These are phyloP conservation scores for Chlamydomonas applanata DNA, from an alignment of 139 green algal genomes.

Conservation along the genomic window DNA sequence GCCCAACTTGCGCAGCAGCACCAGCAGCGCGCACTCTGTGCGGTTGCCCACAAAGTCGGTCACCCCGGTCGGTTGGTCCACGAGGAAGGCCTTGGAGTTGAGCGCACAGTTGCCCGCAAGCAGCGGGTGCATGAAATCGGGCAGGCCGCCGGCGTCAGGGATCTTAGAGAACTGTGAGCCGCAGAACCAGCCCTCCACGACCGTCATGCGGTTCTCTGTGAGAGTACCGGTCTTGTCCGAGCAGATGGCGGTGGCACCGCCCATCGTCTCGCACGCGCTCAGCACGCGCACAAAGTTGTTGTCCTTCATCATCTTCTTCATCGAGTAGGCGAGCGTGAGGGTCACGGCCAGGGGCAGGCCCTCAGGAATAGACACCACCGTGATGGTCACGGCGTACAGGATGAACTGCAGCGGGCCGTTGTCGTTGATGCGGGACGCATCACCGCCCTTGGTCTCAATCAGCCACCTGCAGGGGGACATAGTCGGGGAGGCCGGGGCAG, in stretches of 20 bases:
- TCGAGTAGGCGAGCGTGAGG: conserved; percentile 88
- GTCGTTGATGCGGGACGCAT: conserved; percentile 59
- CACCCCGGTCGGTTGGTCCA: conserved; percentile 38
- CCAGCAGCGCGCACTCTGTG: conserved; percentile 93
- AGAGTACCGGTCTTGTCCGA: conserved; percentile 92
- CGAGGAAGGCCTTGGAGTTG: conserved; percentile 71
- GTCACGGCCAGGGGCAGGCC: conserved; percentile 69
- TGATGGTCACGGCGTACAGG: conserved; percentile 93
- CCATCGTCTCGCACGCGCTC: conserved; percentile 94
- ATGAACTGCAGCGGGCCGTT: conserved; percentile 83
- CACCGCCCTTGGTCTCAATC: conserved; percentile 62
- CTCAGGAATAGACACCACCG: conserved; percentile 36
- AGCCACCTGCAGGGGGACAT: conserved; percentile 63
- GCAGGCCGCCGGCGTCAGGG: background rate
- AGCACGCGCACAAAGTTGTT: conserved; percentile 61
- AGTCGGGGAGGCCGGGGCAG: too few relatives aligned
- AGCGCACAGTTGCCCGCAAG: conserved; percentile 1
- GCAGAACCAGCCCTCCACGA: conserved; percentile 86
- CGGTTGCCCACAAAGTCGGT: conserved; percentile 88
- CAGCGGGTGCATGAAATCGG: background rate
- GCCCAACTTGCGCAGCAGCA: conserved; percentile 77
- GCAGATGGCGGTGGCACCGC: conserved; percentile 96
- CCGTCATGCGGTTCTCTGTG: conserved; percentile 98
- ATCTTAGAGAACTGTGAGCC: conserved; percentile 63
- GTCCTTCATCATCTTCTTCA: conserved; percentile 92